Evolutionary conservation across 177 flowering plant species (phyloP), one percentile per base, ranked within the genome.

Genomic region (Telopea speciosissima): DNA sequence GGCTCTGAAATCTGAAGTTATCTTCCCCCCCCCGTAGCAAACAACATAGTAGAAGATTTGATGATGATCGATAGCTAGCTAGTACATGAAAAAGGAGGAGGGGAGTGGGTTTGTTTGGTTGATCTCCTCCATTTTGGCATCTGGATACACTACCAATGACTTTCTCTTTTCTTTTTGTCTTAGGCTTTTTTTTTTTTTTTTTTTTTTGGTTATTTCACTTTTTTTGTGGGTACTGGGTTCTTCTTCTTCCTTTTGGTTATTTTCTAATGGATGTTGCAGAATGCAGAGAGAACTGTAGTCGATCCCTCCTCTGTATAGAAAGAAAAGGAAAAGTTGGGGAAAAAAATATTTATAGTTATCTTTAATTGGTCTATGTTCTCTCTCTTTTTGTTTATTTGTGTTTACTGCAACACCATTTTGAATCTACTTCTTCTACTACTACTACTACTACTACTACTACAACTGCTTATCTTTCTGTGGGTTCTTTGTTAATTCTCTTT

Each of bases 1-100:
- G 95, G 95, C 92, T 90, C 24, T 90, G 73, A 83, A 23, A 8
- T n/a, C n/a, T n/a, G 19, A 3, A 49, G 23, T 21, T 1, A 33
- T n/a, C n/a, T n/a, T n/a, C n/a, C n/a, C n/a, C n/a, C n/a, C n/a
- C n/a, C n/a, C n/a, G n/a, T n/a, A n/a, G n/a, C n/a, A n/a, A n/a
- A n/a, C n/a, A n/a, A n/a, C n/a, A n/a, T n/a, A n/a, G n/a, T n/a
- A n/a, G n/a, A n/a, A n/a, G n/a, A n/a, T n/a, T n/a, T 21, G n/a
- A 22, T 28, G 22, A 33, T 14, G 36, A 33, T 22, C n/a, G 6
- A 21, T 21, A 58, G 42, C 19, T 22, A 24, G 22, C 3, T 31
- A 19, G 40, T 58, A 13, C 11, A 7, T 2, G 42, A 42, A 26
- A 24, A 19, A 60, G 44, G 54, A 16, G 65, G 66, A 23, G 6